These are phyloP conservation scores for Epichloe elymi DNA, from an alignment of 2,329 filamentous ascomycete genomes.

Conservation along the genomic window DNA sequence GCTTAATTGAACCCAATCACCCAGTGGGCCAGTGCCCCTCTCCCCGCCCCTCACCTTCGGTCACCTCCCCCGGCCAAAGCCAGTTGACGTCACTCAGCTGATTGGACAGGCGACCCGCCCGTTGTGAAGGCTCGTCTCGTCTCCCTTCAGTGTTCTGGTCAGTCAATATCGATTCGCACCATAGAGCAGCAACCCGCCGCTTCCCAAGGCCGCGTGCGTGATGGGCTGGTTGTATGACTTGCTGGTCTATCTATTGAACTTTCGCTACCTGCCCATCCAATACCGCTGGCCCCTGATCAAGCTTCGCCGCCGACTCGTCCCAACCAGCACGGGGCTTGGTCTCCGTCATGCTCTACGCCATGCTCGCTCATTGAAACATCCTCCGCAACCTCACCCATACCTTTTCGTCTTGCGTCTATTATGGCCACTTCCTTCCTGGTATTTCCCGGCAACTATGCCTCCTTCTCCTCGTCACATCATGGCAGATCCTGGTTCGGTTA, in stretches of 20 bases:
- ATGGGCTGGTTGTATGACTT: background rate
- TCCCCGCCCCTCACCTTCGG: too few relatives aligned
- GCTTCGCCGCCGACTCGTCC: constrained; percentile 7
- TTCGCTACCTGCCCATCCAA: constrained; percentile 9
- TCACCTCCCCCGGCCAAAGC: background rate
- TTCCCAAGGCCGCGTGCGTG: background rate
- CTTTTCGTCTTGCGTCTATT: constrained; percentile 8
- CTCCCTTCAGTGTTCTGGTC: background rate
- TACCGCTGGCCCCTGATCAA: constrained; percentile 10
- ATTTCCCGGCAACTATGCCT: constrained; percentile 5
- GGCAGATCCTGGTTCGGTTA: constrained; percentile 5
- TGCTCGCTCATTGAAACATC: constrained; percentile 2
- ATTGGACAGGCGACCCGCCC: background rate
- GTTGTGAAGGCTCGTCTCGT: background rate
- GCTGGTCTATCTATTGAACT: constrained; percentile 9
- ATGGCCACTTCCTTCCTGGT: constrained; percentile 7
- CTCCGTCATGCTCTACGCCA: constrained; percentile 6
- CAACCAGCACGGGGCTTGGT: constrained; percentile 5
- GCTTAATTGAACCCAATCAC: too few relatives aligned
- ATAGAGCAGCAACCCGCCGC: background rate
- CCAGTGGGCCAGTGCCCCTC: too few relatives aligned
- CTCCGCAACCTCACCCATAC: constrained; percentile 1
- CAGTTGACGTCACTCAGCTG: background rate
- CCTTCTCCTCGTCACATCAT: constrained; percentile 8
- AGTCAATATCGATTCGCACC: background rate